A percentile compares a stretch with the other conserved stretches of the same genome.
Conservation (phyloP, 1,284 basidiomycete species). For the Pseudozyma sp. region DNA sequence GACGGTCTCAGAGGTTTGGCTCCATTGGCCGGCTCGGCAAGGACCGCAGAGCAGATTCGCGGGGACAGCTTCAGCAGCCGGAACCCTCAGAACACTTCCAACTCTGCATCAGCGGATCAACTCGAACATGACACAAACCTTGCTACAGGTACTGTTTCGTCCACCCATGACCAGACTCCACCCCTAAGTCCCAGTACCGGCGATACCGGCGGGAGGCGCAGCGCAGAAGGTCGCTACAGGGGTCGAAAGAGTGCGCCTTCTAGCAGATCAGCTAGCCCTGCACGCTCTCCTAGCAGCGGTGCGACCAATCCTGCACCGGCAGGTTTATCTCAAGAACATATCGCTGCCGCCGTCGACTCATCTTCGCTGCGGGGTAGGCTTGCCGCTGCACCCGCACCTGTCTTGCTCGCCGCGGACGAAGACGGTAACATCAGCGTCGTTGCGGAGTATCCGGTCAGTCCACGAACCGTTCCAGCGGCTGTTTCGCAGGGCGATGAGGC, state of each 20-base stretch:
- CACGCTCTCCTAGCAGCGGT: constrained; percentile 12
- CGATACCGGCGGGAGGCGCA: background rate
- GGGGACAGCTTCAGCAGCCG: constrained; percentile 36
- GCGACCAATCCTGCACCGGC: constrained; percentile 15
- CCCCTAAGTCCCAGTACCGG: constrained; percentile 15
- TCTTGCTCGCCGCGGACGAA: constrained; percentile 37
- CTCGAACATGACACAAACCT: background rate
- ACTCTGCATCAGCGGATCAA: background rate
- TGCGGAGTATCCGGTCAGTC: constrained; percentile 24
- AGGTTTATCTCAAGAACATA: background rate
- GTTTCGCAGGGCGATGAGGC: background rate
- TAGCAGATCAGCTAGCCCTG: constrained; percentile 38
- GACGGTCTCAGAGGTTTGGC: constrained; percentile 1
- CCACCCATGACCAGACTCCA: constrained; percentile 11
- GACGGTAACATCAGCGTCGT: constrained; percentile 44
- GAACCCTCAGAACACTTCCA: background rate
- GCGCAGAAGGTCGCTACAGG: constrained; percentile 39
- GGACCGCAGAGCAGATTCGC: constrained; percentile 44
- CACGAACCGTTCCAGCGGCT: constrained; percentile 9
- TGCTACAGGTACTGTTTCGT: background rate
- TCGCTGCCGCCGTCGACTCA: background rate
- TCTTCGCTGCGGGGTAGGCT: background rate
- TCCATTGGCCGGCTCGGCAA: constrained; percentile 22
- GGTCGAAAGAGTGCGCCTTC: constrained; percentile 28
- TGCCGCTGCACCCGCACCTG: constrained; percentile 10